These are phyloP conservation scores for Schizophyllum amplum DNA, from an alignment of 1,284 basidiomycete species.

Conservation along the genomic window DNA sequence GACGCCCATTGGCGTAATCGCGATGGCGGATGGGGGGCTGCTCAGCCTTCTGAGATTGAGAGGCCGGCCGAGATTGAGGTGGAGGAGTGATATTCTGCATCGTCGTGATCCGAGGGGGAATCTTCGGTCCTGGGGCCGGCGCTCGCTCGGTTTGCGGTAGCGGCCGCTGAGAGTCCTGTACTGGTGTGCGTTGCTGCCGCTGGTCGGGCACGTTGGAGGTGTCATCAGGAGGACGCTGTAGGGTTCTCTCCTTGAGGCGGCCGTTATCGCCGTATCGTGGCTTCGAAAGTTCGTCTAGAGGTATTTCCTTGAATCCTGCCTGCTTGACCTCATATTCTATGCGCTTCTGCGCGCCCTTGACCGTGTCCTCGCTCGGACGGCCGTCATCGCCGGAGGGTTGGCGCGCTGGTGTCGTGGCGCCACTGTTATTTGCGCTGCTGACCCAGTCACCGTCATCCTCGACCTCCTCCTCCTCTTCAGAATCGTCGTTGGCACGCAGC, in stretches of 20 bases:
- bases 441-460: not conserved
- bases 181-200: not conserved
- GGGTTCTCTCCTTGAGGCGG: not conserved
- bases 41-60: not conserved
- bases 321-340: not conserved
- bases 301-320: not conserved
- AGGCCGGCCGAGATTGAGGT: not conserved
- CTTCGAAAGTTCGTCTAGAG: not conserved
- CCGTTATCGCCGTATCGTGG: not conserved
- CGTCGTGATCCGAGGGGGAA: not conserved
- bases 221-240: not conserved
- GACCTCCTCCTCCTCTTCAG: constrained; percentile 4
- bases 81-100: not conserved
- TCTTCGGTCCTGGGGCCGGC: not conserved
- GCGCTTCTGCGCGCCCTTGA: not conserved
- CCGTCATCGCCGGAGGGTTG: not conserved
- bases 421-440: not conserved
- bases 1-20: not conserved
- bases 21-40: not conserved
- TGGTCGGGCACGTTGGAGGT: not conserved
- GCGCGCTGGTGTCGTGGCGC: not conserved
- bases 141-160: not conserved
- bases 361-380: not conserved
- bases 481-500: not conserved
- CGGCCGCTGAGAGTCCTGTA: not conserved